Base-by-base conservation (phyloP, 345 rosid species). In the Durio zibethinus region DNA sequence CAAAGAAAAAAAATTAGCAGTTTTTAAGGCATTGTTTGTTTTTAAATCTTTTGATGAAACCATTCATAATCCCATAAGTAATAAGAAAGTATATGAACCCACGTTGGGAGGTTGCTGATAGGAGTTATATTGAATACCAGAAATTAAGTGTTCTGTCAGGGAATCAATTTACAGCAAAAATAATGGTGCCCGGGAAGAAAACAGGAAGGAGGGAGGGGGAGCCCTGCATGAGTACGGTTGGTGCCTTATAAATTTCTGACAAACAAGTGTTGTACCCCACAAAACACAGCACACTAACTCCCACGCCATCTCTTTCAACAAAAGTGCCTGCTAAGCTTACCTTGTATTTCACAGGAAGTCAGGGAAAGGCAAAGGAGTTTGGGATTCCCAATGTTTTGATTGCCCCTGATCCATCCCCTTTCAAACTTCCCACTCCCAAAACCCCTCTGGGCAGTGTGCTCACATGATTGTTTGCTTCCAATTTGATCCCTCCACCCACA, bases 341-440 rank as follows among this genome's bases (percentile, higher is more conserved):
- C 82, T 77, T 83, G 78, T 72, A 60, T 75, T 74, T 42, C 78
- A 70, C 81, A 43, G 78, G n/a, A 38, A 59, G 76, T 72, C 77
- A 79, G 74, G 61, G 67, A 15, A 3, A 29, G 62, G 18, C 0
- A 71, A 23, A 11, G 66, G 21, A 60, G 35, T 77, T 77, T 80
- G 79, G n/a, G 82, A 31, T 80, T 85, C 83, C 92, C 87, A 60
- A 89, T 65, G 86, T 54, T 82, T 85, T 88, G 87, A 87, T 86
- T 64, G 75, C 68, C 67, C 61, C 52, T 65, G n/a, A 2, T 29
- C 2, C 23, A 2, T 35, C 61, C 74, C 29, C 45, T 60, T 57
- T 62, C 73, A 43, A 69, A 45, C 38, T 69, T 69, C 31, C 61
- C 45, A 57, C 66, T 73, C 54, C 53, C 66, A 7, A 23, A 73